These are phyloP conservation scores for Theileria luwenshuni DNA, from an alignment of 169 alveolate genomes.

Conservation along the genomic window DNA sequence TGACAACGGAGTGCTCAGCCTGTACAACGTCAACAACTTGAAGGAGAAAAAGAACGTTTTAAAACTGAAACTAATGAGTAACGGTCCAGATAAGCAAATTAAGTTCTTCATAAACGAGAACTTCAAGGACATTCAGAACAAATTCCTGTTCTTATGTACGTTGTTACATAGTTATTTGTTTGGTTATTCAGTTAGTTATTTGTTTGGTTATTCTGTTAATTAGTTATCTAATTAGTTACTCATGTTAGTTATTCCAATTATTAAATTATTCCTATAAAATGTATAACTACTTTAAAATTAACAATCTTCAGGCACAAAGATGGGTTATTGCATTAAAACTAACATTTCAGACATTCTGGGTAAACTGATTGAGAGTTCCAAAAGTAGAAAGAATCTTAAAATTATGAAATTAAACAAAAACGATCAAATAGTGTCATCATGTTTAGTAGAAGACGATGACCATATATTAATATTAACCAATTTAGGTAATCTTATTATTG, in stretches of 20 bases:
- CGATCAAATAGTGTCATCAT: not conserved
- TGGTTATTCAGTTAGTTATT: not conserved
- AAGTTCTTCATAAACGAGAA: constrained; percentile 2
- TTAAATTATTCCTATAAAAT: not conserved
- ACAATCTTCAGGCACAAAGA: constrained; percentile 4
- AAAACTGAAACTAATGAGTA: not conserved
- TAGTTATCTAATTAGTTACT: not conserved
- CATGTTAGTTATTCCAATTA: not conserved
- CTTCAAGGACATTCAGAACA: not conserved
- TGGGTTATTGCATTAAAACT: constrained; percentile 8
- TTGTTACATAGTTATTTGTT: not conserved
- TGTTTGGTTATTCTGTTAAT: not conserved
- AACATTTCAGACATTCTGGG: not conserved
- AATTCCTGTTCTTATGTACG: constrained; percentile 8
- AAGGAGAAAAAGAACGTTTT: not conserved
- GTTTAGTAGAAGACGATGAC: not conserved
- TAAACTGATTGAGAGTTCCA: not conserved
- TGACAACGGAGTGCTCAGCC: not conserved
- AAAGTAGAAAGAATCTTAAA: not conserved
- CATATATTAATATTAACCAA: constrained; percentile 8
- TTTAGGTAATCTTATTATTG: not conserved
- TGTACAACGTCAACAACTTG: not conserved
- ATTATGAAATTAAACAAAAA: not conserved
- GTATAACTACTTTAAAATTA: not conserved
- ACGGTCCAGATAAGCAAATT: not conserved